Percentiles rank a stretch among this genome's conserved stretches.
phyloP scores from a whole-genome alignment of 306 rosid species.

The Crataegus laevigata region DNA sequence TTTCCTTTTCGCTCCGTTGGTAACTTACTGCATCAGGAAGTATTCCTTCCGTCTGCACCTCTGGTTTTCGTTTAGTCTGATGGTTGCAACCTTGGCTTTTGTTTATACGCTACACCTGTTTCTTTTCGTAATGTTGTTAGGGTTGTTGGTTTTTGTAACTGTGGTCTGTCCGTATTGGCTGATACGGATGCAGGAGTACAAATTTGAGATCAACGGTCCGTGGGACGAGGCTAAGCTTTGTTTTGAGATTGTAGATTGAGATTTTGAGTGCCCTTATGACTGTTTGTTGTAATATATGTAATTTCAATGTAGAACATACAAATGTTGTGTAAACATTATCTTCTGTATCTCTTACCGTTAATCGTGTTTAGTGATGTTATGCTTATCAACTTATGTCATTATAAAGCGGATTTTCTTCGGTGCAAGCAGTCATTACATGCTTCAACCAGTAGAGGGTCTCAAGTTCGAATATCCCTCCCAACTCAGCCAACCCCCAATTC shows the following conservation, averaged over 20 bases:
- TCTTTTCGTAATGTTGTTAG: constrained; percentile 50
- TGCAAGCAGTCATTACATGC: too few relatives aligned
- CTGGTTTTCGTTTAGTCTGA: constrained; percentile 57
- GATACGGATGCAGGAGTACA: constrained; percentile 74
- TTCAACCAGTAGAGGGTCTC: too few relatives aligned
- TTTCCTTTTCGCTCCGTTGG: constrained; percentile 87
- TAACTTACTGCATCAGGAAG: constrained; percentile 66
- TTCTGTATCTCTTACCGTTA: neutral
- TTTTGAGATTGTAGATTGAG: constrained; percentile 76
- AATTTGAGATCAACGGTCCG: constrained; percentile 90
- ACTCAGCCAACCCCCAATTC: too few relatives aligned
- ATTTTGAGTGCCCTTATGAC: neutral
- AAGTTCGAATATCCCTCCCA: too few relatives aligned
- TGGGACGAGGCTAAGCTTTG: constrained; percentile 99
- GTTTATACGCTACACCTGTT: constrained; percentile 52
- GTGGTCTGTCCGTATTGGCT: constrained; percentile 88
- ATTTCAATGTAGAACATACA: neutral
- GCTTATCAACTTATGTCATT: too few relatives aligned
- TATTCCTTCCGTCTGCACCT: constrained; percentile 63
- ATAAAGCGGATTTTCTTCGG: too few relatives aligned
- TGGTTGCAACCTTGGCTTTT: constrained; percentile 46
- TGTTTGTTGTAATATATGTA: neutral
- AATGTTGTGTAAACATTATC: neutral
- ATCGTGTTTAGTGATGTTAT: too few relatives aligned
- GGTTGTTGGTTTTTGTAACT: constrained; percentile 66